Evolutionary conservation across 1,139 yeast species (phyloP).

Genomic region (Ogataea hybrid): DNA sequence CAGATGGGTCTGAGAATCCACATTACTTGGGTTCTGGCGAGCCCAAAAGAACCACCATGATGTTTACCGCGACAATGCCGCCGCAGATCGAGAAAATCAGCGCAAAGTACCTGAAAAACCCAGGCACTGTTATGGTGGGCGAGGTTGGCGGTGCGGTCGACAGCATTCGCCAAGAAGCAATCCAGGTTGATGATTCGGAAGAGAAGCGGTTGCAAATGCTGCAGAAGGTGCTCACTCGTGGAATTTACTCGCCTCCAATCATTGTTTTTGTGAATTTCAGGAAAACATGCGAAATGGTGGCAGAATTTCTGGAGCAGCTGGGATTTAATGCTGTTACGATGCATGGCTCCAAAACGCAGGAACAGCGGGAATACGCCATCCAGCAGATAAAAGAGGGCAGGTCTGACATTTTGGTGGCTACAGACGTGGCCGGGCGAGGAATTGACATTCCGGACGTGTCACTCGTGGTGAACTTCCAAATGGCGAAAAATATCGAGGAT

Average conservation of each 20-base stretch:
- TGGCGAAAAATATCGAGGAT: constrained; percentile 75
- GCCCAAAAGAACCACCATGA: constrained; percentile 59
- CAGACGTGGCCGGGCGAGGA: constrained; percentile 97
- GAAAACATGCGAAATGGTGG: constrained; percentile 65
- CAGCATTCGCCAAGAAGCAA: constrained; percentile 67
- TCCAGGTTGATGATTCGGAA: constrained; percentile 43
- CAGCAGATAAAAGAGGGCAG: constrained; percentile 58
- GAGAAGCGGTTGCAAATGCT: constrained; percentile 37
- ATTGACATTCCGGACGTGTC: constrained; percentile 86
- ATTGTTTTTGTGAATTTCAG: constrained; percentile 82
- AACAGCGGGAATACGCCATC: constrained; percentile 80
- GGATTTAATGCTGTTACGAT: constrained; percentile 58
- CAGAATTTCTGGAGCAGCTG: constrained; percentile 42
- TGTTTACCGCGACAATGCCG: constrained; percentile 96
- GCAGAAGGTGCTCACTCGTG: constrained; percentile 31
- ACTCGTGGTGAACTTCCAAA: constrained; percentile 80
- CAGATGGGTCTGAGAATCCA: constrained; percentile 29
- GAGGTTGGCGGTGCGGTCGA: constrained; percentile 62
- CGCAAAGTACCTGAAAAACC: constrained; percentile 54
- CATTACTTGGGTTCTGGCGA: constrained; percentile 25
- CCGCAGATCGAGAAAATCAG: constrained; percentile 68
- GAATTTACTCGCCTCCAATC: constrained; percentile 50
- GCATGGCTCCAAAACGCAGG: constrained; percentile 88
- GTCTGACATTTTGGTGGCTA: constrained; percentile 74
- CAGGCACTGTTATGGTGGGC: constrained; percentile 68